These are phyloP conservation scores for Sphaerulina musiva DNA, from an alignment of 2,329 filamentous ascomycete genomes.

Conservation along the genomic window DNA sequence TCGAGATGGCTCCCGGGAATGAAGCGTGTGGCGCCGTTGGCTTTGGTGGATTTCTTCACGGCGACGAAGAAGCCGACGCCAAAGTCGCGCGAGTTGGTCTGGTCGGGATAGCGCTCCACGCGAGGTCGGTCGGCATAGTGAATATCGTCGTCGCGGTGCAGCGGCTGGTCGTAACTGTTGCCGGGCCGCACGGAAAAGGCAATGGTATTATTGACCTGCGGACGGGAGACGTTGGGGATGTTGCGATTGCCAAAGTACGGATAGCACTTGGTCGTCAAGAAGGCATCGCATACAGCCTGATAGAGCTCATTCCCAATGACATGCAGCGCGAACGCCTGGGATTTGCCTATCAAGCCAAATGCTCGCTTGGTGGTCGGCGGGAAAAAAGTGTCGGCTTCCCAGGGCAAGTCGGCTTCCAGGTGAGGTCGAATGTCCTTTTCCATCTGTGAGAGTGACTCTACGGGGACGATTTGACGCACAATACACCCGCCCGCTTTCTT, in stretches of 20 bases:
- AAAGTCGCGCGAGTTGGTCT: conserved; percentile 1
- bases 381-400: conserved; percentile 12
- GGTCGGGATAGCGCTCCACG: neutral
- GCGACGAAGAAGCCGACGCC: conserved; percentile 6
- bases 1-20: conserved; percentile 7
- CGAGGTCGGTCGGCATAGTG: conserved; percentile 1
- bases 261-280: conserved; percentile 11
- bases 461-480: neutral
- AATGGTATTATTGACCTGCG: conserved; percentile 6
- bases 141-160: conserved; percentile 7
- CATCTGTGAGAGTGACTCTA: neutral
- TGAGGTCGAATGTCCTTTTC: conserved; percentile 4
- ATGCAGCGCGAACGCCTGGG: neutral
- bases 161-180: conserved; percentile 1
- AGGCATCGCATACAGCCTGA: conserved; percentile 7
- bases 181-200: conserved; percentile 3
- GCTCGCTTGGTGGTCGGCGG: conserved; percentile 13
- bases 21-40: conserved; percentile 2
- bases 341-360: conserved; percentile 7
- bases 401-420: neutral
- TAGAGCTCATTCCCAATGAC: conserved; percentile 14
- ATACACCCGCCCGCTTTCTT: conserved; percentile 5
- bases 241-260: conserved; percentile 9
- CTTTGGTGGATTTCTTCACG: neutral
- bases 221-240: conserved; percentile 4